Evolutionary conservation across 495 filamentous ascomycete genomes (phyloP), one percentile per base, ranked within the genome.

Genomic region (Penicillium goetzii): DNA sequence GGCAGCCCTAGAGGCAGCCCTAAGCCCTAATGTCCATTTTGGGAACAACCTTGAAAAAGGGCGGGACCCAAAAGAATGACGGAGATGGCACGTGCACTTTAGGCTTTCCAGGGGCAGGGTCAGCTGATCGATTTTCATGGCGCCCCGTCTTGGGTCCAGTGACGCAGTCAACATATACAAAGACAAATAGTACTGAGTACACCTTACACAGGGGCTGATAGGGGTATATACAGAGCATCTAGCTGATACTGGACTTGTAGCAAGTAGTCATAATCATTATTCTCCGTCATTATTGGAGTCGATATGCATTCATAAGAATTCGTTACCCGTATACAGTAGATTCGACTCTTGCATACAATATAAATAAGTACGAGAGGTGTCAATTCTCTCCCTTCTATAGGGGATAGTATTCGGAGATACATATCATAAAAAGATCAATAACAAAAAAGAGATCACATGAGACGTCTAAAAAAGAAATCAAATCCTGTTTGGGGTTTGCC

Each of bases 11-110:
- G 60, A 59, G 38, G 23, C 2, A 72, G 62, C 76, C 78, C 76
- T 78, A 68, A 67, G 68, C 76, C 77, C 77, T 80, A 80, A 60
- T 30, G 59, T 43, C 64, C 62, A 0, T 17, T 56, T 62, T 28
- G 14, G 30, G 30, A 32, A 32, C 30, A 7, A 7, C 30, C 5
- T 32, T 3, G 2, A n/a, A n/a, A n/a, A n/a, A n/a, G 67, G 62
- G 33, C 2, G 8, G n/a, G 49, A 8, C 9, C 41, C n/a, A 8
- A 19, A n/a, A 19, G n/a, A 49, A 5, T 26, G 45, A 49, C 45
- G 47, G 47, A 30, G 12, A 11, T 62, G 68, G 68, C 65, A 64
- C 59, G 64, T 67, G 65, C 65, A 51, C 56, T 56, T 59, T 47
- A 17, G 34, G 41, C 45, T 67, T 52, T 47, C 33, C 28, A 59